phyloP scores from a whole-genome alignment of 1,284 basidiomycete species.

The Crepidotus sp. region DNA sequence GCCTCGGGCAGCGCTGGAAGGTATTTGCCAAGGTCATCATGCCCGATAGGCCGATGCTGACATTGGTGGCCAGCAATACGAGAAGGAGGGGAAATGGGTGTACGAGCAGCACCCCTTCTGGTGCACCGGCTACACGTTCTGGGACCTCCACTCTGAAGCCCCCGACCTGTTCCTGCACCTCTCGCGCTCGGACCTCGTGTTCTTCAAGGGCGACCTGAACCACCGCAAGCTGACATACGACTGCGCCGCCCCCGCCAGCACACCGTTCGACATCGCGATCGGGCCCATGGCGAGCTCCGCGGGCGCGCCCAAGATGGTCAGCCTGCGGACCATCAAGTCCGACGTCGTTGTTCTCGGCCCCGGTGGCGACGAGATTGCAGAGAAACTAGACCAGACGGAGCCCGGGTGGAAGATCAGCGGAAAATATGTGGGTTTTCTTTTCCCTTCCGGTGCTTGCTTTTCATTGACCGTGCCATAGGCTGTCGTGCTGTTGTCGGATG shows the following conservation, averaged over 20 bases:
- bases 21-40: slow-evolving; percentile 28
- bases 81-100: slow-evolving; percentile 87
- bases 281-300: slow-evolving; percentile 86
- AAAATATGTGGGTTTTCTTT: slow-evolving; percentile 66
- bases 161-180: slow-evolving; percentile 94
- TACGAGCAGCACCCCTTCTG: slow-evolving; percentile 97
- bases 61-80: slow-evolving; percentile 61
- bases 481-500: slow-evolving; percentile 78
- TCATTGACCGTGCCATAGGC: slow-evolving; percentile 40
- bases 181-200: slow-evolving; percentile 83
- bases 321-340: slow-evolving; percentile 82
- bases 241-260: slow-evolving; percentile 85
- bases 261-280: slow-evolving; percentile 87
- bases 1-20: slow-evolving; percentile 88
- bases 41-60: slow-evolving; percentile 5
- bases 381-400: slow-evolving; percentile 79
- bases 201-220: slow-evolving; percentile 96
- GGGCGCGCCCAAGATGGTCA: slow-evolving; percentile 83
- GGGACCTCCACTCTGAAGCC: slow-evolving; percentile 84
- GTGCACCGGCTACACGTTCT: slow-evolving; percentile 93
- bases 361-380: slow-evolving; percentile 69
- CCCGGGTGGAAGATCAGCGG: slow-evolving; percentile 97
- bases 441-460: slow-evolving; percentile 6
- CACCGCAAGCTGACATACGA: slow-evolving; percentile 89
- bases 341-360: slow-evolving; percentile 67